phyloP scores from a whole-genome alignment of 23 red algal genomes.

The Chondrus crispus region DNA sequence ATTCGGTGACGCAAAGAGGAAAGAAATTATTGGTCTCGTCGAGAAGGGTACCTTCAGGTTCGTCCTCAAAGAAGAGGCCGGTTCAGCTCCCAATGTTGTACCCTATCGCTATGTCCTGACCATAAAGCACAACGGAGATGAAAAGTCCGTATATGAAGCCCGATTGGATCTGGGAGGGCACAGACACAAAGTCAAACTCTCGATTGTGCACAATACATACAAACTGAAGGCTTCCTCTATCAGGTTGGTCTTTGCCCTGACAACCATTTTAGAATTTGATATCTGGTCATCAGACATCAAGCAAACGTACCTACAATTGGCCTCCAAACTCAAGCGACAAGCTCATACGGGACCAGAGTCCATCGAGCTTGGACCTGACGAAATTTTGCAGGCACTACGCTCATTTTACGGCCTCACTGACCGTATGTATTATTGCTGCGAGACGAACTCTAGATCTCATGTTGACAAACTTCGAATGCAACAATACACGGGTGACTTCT shows the following conservation, averaged over 20 bases:
- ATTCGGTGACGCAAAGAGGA: neutral
- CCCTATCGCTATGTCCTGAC: neutral
- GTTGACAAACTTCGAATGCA: neutral
- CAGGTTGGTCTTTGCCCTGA: neutral
- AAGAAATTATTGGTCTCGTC: neutral
- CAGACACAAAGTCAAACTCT: neutral
- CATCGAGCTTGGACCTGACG: neutral
- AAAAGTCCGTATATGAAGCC: neutral
- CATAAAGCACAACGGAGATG: neutral
- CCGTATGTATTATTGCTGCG: neutral
- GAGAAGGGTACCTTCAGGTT: neutral
- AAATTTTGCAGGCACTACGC: neutral
- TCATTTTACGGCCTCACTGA: neutral
- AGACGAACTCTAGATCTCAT: neutral
- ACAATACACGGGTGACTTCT: neutral
- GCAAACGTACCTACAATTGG: neutral
- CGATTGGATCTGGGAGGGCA: neutral
- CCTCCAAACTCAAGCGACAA: neutral
- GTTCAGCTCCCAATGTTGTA: neutral
- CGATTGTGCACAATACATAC: neutral
- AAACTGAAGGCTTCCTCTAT: neutral
- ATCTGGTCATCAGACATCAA: neutral
- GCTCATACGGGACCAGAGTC: neutral
- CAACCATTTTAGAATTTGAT: neutral
- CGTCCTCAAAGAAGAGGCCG: neutral